phyloP scores from a whole-genome alignment of 305 asterid genomes.

The Euphrasia arctica region DNA sequence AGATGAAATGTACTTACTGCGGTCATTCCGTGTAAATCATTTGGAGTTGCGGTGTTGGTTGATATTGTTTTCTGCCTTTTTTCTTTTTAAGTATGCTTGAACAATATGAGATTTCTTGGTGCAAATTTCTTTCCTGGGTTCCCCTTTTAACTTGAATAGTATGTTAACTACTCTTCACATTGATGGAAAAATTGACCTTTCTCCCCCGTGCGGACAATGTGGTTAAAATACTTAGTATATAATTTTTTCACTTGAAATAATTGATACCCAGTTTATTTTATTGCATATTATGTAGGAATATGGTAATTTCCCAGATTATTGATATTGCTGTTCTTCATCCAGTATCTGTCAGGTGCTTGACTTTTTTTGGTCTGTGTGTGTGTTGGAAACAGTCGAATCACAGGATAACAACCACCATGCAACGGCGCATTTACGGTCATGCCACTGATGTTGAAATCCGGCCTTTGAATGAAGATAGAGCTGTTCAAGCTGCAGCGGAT shows the following conservation, averaged over 20 bases:
- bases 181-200: too few relatives aligned
- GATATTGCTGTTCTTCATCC: background rate
- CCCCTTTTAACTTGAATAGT: too few relatives aligned
- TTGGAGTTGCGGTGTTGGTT: background rate
- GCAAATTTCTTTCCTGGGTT: background rate
- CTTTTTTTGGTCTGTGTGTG: slow-evolving; percentile 9
- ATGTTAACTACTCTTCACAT: too few relatives aligned
- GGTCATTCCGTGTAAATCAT: background rate
- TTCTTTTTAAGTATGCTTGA: background rate
- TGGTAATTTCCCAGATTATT: too few relatives aligned
- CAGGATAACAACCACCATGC: slow-evolving; percentile 81
- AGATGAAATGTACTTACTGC: background rate
- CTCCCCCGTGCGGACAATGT: too few relatives aligned
- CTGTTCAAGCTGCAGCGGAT: slow-evolving; percentile 93
- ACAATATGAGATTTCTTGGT: background rate
- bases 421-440: slow-evolving; percentile 84
- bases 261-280: too few relatives aligned
- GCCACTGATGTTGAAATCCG: slow-evolving; percentile 95
- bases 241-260: too few relatives aligned
- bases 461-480: slow-evolving; percentile 90
- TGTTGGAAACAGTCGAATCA: slow-evolving; percentile 65
- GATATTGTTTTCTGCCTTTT: background rate
- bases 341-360: slow-evolving; percentile 13
- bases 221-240: too few relatives aligned
- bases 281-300: too few relatives aligned